Evolutionary conservation across 2,329 filamentous ascomycete genomes (phyloP).

Genomic region (Epichloe festucae): DNA sequence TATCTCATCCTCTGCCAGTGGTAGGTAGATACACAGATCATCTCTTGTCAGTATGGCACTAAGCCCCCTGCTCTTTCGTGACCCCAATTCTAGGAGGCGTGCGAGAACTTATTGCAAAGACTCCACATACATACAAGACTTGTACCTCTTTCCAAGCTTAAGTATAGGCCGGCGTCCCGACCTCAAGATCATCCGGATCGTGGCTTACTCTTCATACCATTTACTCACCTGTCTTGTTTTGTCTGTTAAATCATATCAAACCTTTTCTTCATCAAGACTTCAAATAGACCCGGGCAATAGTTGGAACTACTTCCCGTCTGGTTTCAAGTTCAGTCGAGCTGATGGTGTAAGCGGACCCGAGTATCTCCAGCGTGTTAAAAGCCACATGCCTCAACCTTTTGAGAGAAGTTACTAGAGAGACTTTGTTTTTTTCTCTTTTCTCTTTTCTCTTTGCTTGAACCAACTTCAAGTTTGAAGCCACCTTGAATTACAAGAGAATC

Average conservation of each 20-base stretch:
- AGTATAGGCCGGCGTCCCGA: conserved; percentile 1
- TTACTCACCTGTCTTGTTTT: background rate
- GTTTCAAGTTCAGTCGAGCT: background rate
- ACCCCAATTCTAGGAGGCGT: background rate
- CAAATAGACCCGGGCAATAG: background rate
- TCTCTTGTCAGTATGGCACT: conserved; percentile 4
- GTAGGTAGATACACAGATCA: conserved; percentile 5
- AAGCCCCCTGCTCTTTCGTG: conserved; percentile 1
- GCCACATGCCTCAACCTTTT: background rate
- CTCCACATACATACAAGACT: background rate
- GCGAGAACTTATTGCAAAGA: background rate
- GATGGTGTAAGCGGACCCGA: background rate
- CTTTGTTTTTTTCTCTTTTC: background rate
- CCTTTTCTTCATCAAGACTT: background rate
- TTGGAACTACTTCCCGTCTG: background rate
- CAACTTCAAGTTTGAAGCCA: background rate
- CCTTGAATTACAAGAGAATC: background rate
- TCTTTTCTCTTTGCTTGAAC: too few relatives aligned
- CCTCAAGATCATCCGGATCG: background rate
- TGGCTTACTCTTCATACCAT: background rate
- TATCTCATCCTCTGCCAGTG: conserved; percentile 6
- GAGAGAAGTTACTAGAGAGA: too few relatives aligned
- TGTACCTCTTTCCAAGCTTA: background rate
- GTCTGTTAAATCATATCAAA: background rate
- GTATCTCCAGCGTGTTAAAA: background rate